phyloP scores from a whole-genome alignment of 139 green algal genomes.

The Micromonas pusilla region DNA sequence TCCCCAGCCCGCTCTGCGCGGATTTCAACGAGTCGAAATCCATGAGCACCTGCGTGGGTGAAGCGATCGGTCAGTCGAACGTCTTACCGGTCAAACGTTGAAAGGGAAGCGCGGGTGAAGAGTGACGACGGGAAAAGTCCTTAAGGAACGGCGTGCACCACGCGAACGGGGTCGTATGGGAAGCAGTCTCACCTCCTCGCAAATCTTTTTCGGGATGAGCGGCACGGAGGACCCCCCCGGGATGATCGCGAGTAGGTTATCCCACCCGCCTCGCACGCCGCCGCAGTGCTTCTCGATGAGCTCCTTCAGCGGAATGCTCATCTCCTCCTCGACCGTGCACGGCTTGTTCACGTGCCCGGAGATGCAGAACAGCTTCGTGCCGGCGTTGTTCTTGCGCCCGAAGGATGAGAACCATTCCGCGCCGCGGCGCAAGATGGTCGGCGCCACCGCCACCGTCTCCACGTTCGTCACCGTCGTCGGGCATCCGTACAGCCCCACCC shows the following conservation, averaged over 20 bases:
- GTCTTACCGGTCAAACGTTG: too few species aligned
- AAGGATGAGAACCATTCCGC: constrained; percentile 92
- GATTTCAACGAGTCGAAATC: constrained; percentile 96
- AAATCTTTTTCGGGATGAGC: constrained; percentile 76
- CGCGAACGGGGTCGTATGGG: too few species aligned
- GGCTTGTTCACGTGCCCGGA: constrained; percentile 95
- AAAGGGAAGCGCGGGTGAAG: too few species aligned
- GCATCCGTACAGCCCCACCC: constrained; percentile 94
- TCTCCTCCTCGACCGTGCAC: constrained; percentile 98
- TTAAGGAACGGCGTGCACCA: too few species aligned
- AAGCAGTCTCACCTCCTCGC: too few species aligned
- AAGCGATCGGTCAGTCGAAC: too few species aligned
- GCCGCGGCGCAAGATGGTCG: constrained; percentile 92
- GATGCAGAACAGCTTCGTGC: constrained; percentile 99
- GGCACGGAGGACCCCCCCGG: constrained; percentile 90
- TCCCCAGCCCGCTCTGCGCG: constrained; percentile 79
- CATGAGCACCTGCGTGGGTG: too few species aligned
- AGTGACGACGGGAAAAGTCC: too few species aligned
- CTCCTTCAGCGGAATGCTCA: constrained; percentile 89
- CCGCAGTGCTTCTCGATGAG: constrained; percentile 93
- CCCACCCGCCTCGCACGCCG: constrained; percentile 91
- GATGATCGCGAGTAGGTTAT: constrained; percentile 98
- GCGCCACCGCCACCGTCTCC: constrained; percentile 90
- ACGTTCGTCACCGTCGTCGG: constrained; percentile 96
- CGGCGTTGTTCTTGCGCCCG: constrained; percentile 92